Evolutionary conservation across 768 basidiomycete genomes (phyloP).

Genomic region (Auricularia sp.): DNA sequence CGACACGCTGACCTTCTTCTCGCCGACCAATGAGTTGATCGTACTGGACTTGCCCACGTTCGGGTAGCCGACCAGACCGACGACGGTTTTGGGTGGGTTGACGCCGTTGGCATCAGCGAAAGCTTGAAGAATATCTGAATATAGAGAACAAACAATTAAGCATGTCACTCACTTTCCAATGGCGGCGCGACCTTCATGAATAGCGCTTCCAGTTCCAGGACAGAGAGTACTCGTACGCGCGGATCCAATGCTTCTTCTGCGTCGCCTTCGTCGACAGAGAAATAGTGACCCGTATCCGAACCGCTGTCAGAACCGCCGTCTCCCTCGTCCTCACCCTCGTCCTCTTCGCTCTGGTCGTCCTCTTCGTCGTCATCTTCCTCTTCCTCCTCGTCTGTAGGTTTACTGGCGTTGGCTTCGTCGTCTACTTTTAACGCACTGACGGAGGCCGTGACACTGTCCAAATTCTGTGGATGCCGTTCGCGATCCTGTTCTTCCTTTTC

Average conservation of each 20-base stretch:
- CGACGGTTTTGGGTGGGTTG: slow-evolving; percentile 52
- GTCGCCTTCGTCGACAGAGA: slow-evolving; percentile 45
- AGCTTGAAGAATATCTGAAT: slow-evolving; percentile 29
- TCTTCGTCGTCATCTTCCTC: neutral
- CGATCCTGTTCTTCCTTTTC: neutral
- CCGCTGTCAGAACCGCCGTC: slow-evolving; percentile 31
- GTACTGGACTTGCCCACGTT: slow-evolving; percentile 99
- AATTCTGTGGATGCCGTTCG: neutral
- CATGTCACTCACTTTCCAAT: slow-evolving; percentile 42
- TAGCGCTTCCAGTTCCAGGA: slow-evolving; percentile 78
- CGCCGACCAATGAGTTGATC: slow-evolving; percentile 90
- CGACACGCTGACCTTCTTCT: slow-evolving; percentile 97
- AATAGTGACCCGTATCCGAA: slow-evolving; percentile 21
- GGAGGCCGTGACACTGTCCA: no score
- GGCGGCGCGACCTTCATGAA: slow-evolving; percentile 66
- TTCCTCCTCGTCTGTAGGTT: no score
- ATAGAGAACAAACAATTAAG: neutral
- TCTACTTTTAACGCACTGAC: no score
- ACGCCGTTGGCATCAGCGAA: slow-evolving; percentile 53
- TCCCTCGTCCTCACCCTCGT: slow-evolving; percentile 12
- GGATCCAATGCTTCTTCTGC: slow-evolving; percentile 43
- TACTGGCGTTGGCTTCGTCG: no score
- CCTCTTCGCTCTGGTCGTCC: slow-evolving; percentile 12
- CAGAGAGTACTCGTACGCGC: slow-evolving; percentile 70
- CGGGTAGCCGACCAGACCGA: slow-evolving; percentile 94